Evolutionary conservation across 371 early-diverging fungal species (phyloP).

Genomic region (Rhizopus delemar): DNA sequence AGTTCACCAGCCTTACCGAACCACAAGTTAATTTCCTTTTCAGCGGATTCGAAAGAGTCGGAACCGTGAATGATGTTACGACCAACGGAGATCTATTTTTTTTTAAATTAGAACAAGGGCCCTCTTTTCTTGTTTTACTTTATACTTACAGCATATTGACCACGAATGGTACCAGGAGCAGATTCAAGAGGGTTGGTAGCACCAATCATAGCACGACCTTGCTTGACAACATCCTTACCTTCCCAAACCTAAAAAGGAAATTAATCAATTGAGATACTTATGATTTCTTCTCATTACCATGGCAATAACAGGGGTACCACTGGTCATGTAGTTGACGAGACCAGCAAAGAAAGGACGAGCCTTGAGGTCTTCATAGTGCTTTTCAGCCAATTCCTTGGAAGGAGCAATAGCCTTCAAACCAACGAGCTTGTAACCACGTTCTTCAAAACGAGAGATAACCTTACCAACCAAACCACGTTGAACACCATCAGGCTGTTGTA

Average conservation of each 20-base stretch:
- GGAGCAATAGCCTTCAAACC: constrained; percentile 60
- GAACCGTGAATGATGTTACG: constrained; percentile 95
- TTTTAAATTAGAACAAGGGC: no score
- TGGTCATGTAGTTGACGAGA: constrained; percentile 77
- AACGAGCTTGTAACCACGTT: constrained; percentile 70
- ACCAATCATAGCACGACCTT: constrained; percentile 89
- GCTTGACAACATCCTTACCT: constrained; percentile 89
- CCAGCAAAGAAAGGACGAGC: constrained; percentile 87
- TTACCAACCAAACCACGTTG: constrained; percentile 85
- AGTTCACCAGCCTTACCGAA: constrained; percentile 71
- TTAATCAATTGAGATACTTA: constrained; percentile 8
- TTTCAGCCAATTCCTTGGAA: constrained; percentile 68
- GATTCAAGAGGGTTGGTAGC: constrained; percentile 81
- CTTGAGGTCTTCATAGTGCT: constrained; percentile 90
- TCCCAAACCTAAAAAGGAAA: constrained; percentile 61
- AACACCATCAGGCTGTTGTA: constrained; percentile 66
- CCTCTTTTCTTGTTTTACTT: no score
- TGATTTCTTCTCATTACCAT: constrained; percentile 29
- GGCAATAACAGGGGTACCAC: constrained; percentile 72
- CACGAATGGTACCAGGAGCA: constrained; percentile 93
- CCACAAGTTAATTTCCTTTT: constrained; percentile 92
- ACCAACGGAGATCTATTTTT: constrained; percentile 57
- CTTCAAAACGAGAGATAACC: constrained; percentile 84
- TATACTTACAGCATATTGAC: constrained; percentile 71
- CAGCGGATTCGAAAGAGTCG: constrained; percentile 89